Conservation (phyloP, 805 yeast genomes). For the Wickerhamomyces chambardii region DNA sequence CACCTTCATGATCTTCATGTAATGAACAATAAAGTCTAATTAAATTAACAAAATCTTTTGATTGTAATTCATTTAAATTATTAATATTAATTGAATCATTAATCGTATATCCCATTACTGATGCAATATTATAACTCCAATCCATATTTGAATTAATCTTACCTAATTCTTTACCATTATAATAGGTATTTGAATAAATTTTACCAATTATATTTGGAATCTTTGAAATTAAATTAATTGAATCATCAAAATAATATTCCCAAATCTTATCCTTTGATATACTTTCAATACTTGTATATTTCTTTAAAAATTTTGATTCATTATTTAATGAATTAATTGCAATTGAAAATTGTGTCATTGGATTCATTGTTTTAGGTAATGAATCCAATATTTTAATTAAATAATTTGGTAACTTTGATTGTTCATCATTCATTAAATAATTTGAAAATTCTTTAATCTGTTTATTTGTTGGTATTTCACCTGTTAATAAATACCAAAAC, state of each 20-base stretch:
- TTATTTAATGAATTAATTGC: constrained; percentile 76
- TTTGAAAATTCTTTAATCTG: constrained; percentile 66
- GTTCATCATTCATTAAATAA: constrained; percentile 74
- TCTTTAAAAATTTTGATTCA: constrained; percentile 78
- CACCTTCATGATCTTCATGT: constrained; percentile 89
- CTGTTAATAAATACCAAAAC: constrained; percentile 77
- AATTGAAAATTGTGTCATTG: constrained; percentile 86
- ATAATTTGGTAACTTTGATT: constrained; percentile 71
- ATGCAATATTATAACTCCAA: constrained; percentile 59
- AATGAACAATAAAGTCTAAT: constrained; percentile 76
- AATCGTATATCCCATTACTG: constrained; percentile 48
- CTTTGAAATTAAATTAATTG: constrained; percentile 73
- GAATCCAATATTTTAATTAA: constrained; percentile 65
- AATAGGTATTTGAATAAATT: constrained; percentile 78
- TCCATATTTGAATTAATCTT: constrained; percentile 44
- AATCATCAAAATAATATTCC: constrained; percentile 77
- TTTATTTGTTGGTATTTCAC: constrained; percentile 68
- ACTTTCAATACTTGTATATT: constrained; percentile 79
- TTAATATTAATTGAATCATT: constrained; percentile 37
- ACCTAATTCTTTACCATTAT: constrained; percentile 61
- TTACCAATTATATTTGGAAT: constrained; percentile 74
- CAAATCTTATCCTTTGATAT: constrained; percentile 78
- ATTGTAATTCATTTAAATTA: constrained; percentile 24
- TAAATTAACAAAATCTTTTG: constrained; percentile 65
- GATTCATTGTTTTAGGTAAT: constrained; percentile 70